phyloP scores from a whole-genome alignment of 306 rosid species.

The Gastrolobium villosum region DNA sequence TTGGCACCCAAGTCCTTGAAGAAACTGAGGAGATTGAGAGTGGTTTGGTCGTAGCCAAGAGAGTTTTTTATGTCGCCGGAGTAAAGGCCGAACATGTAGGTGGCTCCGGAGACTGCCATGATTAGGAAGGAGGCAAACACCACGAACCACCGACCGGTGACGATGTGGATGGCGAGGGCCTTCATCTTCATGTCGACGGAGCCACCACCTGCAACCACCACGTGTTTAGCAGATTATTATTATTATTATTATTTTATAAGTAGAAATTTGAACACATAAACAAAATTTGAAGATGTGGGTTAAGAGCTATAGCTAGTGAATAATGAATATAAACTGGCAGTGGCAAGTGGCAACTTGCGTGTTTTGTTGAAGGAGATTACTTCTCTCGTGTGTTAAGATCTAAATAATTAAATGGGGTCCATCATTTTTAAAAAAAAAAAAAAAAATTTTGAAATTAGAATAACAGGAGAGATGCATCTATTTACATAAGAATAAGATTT shows the following conservation, averaged over 20 bases:
- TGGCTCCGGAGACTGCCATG: conserved; percentile 85
- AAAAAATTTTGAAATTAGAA: no score
- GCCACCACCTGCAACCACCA: conserved; percentile 41
- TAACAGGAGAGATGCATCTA: no score
- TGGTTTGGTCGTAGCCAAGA: conserved; percentile 84
- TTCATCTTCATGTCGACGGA: conserved; percentile 34
- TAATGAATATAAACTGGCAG: no score
- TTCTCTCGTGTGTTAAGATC: no score
- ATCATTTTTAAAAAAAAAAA: no score
- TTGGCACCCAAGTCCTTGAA: conserved; percentile 89
- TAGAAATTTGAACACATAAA: no score
- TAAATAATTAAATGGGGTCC: no score
- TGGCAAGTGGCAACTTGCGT: no score
- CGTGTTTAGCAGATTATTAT: background rate
- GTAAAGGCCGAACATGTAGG: conserved; percentile 84
- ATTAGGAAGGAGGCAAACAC: conserved; percentile 76
- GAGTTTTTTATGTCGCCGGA: conserved; percentile 64
- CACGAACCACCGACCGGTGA: conserved; percentile 83
- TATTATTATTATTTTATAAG: no score
- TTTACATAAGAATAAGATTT: no score
- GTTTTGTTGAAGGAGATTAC: no score
- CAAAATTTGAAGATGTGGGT: background rate
- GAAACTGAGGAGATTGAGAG: conserved; percentile 83
- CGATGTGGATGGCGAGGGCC: conserved; percentile 50
- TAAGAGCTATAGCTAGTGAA: no score